Percentiles rank a stretch among this genome's conserved stretches.
phyloP scores from a whole-genome alignment of 2,329 filamentous ascomycete species.

The Aspergillus sp. region DNA sequence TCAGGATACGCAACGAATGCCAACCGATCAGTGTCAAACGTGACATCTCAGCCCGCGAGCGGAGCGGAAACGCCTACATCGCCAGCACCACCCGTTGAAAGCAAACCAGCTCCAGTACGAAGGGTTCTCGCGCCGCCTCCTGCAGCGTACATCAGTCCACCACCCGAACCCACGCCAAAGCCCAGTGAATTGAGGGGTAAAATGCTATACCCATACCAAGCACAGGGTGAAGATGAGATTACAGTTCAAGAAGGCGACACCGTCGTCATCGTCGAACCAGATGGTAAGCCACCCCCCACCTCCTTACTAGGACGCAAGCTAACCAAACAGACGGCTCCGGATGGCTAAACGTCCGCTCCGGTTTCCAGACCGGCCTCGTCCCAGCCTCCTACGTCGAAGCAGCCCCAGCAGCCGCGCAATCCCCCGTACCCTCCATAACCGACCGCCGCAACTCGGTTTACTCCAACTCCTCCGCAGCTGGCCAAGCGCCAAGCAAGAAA shows the following conservation, averaged over 20 bases:
- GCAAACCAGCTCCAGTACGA: conserved; percentile 48
- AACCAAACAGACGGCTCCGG: conserved; percentile 67
- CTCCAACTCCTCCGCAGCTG: conserved; percentile 66
- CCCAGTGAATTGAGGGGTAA: conserved; percentile 61
- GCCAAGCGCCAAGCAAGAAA: conserved; percentile 59
- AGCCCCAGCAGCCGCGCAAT: conserved; percentile 42
- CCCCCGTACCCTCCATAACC: conserved; percentile 22
- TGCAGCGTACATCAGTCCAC: conserved; percentile 65
- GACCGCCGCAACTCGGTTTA: conserved; percentile 66
- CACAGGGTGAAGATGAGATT: conserved; percentile 72
- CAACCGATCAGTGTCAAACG: conserved; percentile 65
- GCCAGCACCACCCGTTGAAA: conserved; percentile 16
- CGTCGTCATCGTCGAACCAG: conserved; percentile 71
- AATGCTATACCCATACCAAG: conserved; percentile 86
- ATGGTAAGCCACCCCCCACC: conserved; percentile 58
- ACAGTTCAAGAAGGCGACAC: conserved; percentile 72
- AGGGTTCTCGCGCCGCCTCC: conserved; percentile 85
- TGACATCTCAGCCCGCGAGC: conserved; percentile 47
- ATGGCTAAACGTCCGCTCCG: conserved; percentile 78
- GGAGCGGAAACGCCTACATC: conserved; percentile 28
- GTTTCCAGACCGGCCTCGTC: conserved; percentile 71
- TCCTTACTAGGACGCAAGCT: too few relatives aligned
- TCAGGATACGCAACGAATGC: conserved; percentile 80
- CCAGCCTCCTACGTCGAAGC: conserved; percentile 79
- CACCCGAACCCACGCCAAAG: conserved; percentile 44